Evolutionary conservation across 495 filamentous ascomycete genomes (phyloP).

Genomic region (Clohesyomyces aquaticus): DNA sequence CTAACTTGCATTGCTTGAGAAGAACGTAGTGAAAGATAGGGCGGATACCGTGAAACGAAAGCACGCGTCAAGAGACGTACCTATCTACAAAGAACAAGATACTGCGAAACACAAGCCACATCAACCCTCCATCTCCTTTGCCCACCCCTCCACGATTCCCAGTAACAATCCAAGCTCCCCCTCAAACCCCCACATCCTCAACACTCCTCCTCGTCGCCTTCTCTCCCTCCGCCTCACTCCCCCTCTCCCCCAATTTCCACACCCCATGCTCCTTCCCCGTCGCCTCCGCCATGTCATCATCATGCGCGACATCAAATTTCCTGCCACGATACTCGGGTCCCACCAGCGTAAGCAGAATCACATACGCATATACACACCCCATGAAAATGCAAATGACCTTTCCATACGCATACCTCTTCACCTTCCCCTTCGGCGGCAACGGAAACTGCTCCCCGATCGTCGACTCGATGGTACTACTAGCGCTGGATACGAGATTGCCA

Average conservation of each 20-base stretch:
- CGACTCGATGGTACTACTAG: conserved; percentile 80
- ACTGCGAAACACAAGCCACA: too few relatives aligned
- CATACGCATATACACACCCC: conserved; percentile 86
- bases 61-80: too few relatives aligned
- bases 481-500: conserved; percentile 80
- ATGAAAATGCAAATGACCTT: conserved; percentile 93
- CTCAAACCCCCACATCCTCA: too few relatives aligned
- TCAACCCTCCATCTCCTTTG: too few relatives aligned
- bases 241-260: background rate
- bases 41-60: too few relatives aligned
- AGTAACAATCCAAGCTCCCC: too few relatives aligned
- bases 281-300: conserved; percentile 65
- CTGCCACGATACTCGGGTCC: conserved; percentile 76
- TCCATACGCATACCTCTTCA: conserved; percentile 74
- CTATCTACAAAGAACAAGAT: too few relatives aligned
- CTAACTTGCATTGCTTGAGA: too few relatives aligned
- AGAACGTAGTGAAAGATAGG: too few relatives aligned
- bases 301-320: conserved; percentile 67
- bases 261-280: background rate
- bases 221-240: conserved; percentile 13
- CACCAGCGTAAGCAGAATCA: conserved; percentile 71
- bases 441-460: conserved; percentile 83
- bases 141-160: too few relatives aligned
- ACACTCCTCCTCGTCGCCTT: conserved; percentile 17
- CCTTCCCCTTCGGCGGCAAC: conserved; percentile 56